Conservation (phyloP, 495 filamentous ascomycete genomes). For the Penicillium verhagenii region DNA sequence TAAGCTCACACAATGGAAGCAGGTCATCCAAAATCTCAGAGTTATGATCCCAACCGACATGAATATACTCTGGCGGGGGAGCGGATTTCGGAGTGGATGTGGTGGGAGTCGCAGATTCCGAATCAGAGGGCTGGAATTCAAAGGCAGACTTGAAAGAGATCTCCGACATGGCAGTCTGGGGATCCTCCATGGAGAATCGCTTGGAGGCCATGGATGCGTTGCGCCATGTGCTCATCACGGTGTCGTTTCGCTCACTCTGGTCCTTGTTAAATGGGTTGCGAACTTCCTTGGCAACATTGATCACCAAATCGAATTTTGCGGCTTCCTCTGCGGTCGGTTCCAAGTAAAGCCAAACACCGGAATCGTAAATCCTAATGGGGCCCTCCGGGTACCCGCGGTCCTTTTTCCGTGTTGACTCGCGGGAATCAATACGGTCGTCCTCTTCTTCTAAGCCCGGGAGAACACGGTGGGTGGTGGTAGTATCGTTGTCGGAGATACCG, state of each 20-base stretch:
- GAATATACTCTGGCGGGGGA: conserved; percentile 82
- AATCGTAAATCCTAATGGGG: conserved; percentile 86
- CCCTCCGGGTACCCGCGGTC: conserved; percentile 89
- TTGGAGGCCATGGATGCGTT: conserved; percentile 35
- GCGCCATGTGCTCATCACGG: conserved; percentile 44
- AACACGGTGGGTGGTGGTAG: conserved; percentile 20
- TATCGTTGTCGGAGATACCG: conserved; percentile 25
- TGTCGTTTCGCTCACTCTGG: conserved; percentile 31
- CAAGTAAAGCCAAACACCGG: conserved; percentile 88
- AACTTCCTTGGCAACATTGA: conserved; percentile 96
- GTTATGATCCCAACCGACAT: conserved; percentile 97
- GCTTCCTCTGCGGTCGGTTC: conserved; percentile 89
- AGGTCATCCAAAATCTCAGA: conserved; percentile 91
- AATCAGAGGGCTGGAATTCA: conserved; percentile 44
- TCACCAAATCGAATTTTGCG: conserved; percentile 81
- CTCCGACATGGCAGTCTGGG: conserved; percentile 68
- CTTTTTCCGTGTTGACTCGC: conserved; percentile 59
- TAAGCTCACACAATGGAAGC: conserved; percentile 77
- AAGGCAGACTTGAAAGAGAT: conserved; percentile 72
- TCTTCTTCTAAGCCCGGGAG: conserved; percentile 64
- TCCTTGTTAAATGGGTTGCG: conserved; percentile 70
- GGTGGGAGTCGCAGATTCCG: conserved; percentile 54
- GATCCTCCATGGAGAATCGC: conserved; percentile 47
- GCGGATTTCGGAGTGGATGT: conserved; percentile 30
- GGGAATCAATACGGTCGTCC: conserved; percentile 70